These are phyloP conservation scores for Gossypium laxum DNA, from an alignment of 441 rosid genomes.

Conservation along the genomic window DNA sequence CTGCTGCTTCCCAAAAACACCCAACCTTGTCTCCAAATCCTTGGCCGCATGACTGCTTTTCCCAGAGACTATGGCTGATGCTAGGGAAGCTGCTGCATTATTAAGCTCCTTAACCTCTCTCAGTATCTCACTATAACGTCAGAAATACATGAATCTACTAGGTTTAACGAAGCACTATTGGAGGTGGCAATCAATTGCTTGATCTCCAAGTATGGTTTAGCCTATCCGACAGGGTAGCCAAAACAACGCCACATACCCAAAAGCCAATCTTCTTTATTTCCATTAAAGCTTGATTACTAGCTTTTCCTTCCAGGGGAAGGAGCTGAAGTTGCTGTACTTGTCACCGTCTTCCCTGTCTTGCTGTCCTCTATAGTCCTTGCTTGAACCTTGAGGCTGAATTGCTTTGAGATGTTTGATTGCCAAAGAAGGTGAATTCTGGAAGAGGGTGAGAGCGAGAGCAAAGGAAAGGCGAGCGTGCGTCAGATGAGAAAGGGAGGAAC, in stretches of 20 bases:
- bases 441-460: conserved; percentile 32
- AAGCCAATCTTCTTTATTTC: conserved; percentile 33
- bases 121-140: conserved; percentile 14
- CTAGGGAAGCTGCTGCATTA: conserved; percentile 30
- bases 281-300: conserved; percentile 10
- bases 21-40: conserved; percentile 33
- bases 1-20: conserved; percentile 29
- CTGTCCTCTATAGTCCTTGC: conserved; percentile 13
- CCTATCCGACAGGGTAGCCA: conserved; percentile 37
- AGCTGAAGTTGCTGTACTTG: conserved; percentile 1
- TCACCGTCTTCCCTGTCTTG: conserved; percentile 17
- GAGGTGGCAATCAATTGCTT: conserved; percentile 6
- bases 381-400: conserved; percentile 15
- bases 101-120: conserved; percentile 15
- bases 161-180: conserved; percentile 19
- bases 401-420: conserved; percentile 30
- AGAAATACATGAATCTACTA: conserved; percentile 23
- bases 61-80: conserved; percentile 23
- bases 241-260: conserved; percentile 33
- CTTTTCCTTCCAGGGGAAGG: conserved; percentile 24
- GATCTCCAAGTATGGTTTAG: not conserved
- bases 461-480: conserved; percentile 33
- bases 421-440: conserved; percentile 27
- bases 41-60: conserved; percentile 20
- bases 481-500: conserved; percentile 20